Evolutionary conservation across 2,329 filamentous ascomycete species (phyloP).

Genomic region (Escovopsis sp.): DNA sequence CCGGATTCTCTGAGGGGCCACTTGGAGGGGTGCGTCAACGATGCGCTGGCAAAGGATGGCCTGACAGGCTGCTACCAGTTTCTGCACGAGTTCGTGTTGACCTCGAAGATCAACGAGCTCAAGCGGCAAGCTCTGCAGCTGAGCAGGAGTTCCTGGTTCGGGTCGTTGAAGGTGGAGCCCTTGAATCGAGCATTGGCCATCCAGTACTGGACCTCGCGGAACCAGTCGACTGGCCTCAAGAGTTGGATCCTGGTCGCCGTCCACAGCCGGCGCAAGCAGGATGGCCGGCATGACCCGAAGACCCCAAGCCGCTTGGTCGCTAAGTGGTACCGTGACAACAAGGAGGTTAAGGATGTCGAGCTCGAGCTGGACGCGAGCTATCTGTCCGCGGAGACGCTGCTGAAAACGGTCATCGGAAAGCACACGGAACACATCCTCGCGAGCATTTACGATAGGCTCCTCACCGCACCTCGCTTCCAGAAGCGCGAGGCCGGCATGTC

Average conservation of each 20-base stretch:
- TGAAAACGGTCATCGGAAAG: slow-evolving; percentile 59
- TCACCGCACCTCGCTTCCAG: slow-evolving; percentile 44
- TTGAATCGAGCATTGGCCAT: slow-evolving; percentile 71
- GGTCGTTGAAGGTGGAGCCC: slow-evolving; percentile 61
- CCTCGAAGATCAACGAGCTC: slow-evolving; percentile 77
- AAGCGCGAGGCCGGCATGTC: slow-evolving; percentile 43
- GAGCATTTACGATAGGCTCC: slow-evolving; percentile 48
- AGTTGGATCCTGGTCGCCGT: slow-evolving; percentile 88
- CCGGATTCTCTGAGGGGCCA: slow-evolving; percentile 48
- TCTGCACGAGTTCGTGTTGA: slow-evolving; percentile 75
- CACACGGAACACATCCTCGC: slow-evolving; percentile 61
- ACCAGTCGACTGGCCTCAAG: slow-evolving; percentile 43
- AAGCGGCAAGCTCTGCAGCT: slow-evolving; percentile 63
- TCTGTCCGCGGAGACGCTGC: slow-evolving; percentile 59
- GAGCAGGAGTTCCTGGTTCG: slow-evolving; percentile 58
- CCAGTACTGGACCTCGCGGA: slow-evolving; percentile 72
- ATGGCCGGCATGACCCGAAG: slow-evolving; percentile 24
- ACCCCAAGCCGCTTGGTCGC: slow-evolving; percentile 41
- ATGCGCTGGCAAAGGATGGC: slow-evolving; percentile 52
- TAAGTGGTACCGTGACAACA: slow-evolving; percentile 76
- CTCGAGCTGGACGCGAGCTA: slow-evolving; percentile 50
- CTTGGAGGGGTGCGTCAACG: slow-evolving; percentile 60
- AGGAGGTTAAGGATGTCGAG: slow-evolving; percentile 55
- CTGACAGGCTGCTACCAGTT: slow-evolving; percentile 71
- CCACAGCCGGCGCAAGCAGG: slow-evolving; percentile 44